Conservation (phyloP, 2,329 filamentous ascomycete species). For the Aphanocladium album region DNA sequence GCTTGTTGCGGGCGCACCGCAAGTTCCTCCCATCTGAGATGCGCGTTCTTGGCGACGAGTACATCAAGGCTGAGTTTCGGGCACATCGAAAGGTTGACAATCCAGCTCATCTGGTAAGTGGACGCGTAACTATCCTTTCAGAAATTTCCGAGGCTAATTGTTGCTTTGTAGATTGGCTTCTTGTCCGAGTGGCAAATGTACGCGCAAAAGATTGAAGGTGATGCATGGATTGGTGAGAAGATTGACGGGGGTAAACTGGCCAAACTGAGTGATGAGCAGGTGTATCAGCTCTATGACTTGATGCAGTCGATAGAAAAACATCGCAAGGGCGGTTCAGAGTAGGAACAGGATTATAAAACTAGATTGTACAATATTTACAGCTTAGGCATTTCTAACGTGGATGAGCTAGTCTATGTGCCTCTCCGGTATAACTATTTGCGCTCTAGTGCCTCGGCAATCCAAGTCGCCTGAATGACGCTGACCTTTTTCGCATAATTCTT, state of each 20-base stretch:
- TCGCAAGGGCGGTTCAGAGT: slow-evolving; percentile 21
- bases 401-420: background rate
- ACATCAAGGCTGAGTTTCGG: slow-evolving; percentile 88
- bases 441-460: slow-evolving; percentile 50
- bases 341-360: background rate
- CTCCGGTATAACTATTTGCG: slow-evolving; percentile 15
- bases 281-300: slow-evolving; percentile 89
- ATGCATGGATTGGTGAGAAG: slow-evolving; percentile 77
- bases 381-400: background rate
- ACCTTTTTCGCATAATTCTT: slow-evolving; percentile 65
- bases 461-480: slow-evolving; percentile 54
- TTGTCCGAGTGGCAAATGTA: slow-evolving; percentile 96
- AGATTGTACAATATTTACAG: background rate
- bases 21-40: slow-evolving; percentile 68
- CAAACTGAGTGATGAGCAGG: slow-evolving; percentile 95
- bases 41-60: slow-evolving; percentile 83
- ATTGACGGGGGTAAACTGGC: slow-evolving; percentile 78
- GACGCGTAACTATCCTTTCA: background rate
- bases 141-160: background rate
- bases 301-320: slow-evolving; percentile 70
- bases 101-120: slow-evolving; percentile 76
- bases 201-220: slow-evolving; percentile 85
- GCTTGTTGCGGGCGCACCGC: slow-evolving; percentile 80
- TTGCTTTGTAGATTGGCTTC: slow-evolving; percentile 70
- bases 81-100: slow-evolving; percentile 82